phyloP scores from a whole-genome alignment of 768 basidiomycete species.

The Boletus huronensis region DNA sequence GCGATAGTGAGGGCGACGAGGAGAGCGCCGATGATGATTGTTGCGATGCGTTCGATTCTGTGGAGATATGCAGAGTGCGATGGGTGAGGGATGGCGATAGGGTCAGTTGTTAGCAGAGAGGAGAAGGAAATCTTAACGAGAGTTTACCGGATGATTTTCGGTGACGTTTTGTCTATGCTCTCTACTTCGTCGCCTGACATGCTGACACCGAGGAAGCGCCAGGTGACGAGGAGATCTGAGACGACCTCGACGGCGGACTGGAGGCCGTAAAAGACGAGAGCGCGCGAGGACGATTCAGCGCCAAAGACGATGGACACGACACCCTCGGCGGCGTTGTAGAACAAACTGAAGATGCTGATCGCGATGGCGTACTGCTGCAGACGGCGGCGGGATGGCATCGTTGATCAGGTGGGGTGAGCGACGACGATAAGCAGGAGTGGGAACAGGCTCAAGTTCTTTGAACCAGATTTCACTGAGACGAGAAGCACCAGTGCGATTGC shows the following conservation, averaged over 20 bases:
- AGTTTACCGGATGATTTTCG: slow-evolving; percentile 13
- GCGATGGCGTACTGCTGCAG: slow-evolving; percentile 38
- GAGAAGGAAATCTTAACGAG: background rate
- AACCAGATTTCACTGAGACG: background rate
- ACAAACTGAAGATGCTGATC: slow-evolving; percentile 40
- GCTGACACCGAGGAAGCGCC: slow-evolving; percentile 38
- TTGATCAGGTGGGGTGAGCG: background rate
- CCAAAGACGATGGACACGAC: slow-evolving; percentile 44
- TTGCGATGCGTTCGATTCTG: slow-evolving; percentile 39
- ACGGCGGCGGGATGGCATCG: slow-evolving; percentile 17
- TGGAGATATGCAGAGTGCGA: background rate
- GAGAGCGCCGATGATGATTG: slow-evolving; percentile 35
- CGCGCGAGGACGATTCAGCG: slow-evolving; percentile 40
- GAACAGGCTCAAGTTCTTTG: background rate
- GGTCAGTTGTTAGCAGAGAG: background rate
- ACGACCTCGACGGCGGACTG: slow-evolving; percentile 47
- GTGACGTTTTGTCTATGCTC: background rate
- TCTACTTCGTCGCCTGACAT: slow-evolving; percentile 34
- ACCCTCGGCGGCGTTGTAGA: slow-evolving; percentile 41
- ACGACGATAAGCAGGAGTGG: background rate
- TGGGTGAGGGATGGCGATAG: background rate
- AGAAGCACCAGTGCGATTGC: background rate
- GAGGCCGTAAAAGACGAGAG: slow-evolving; percentile 48
- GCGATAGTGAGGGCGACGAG: slow-evolving; percentile 37
- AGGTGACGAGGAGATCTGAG: slow-evolving; percentile 42